Evolutionary conservation across 192 early-diverging fungal genomes (phyloP), one percentile per base, ranked within the genome.

Genomic region (Backusella parvicylindrica): DNA sequence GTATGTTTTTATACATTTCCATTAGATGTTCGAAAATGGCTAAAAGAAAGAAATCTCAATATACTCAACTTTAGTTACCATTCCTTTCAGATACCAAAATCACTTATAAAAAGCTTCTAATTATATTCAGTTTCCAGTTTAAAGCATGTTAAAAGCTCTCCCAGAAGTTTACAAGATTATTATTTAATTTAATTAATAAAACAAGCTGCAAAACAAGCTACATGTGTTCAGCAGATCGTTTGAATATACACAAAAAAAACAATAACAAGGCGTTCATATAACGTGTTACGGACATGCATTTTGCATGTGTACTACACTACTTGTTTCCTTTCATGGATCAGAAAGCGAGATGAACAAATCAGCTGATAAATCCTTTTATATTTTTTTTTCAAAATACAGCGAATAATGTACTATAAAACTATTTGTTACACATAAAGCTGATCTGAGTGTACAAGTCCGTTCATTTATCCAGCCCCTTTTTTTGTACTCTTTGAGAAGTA

Each of bases 391-490:
- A 60, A 60, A 60, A 28, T 60, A 60, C 21, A 60, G 23, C 53
- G 53, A 60, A 60, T 60, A n/a, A 28, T 28, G 4, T 47, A 28
- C 11, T 56, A 1, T 3, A 56, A 13, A 11, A 28, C 2, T 60
- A 2, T 60, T 60, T 60, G 53, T 60, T 28, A 60, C 53, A 56
- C 53, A 28, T n/a, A 60, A 0, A 60, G 53, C 2, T 60, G 53
- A 60, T 60, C 53, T 60, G 23, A 60, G 53, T 60, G 53, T 28
- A 60, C 53, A 60, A 12, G 53, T 60, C 53, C 23, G 53, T 60
- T 60, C 53, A 60, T 60, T 60, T 60, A 23, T 60, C 26, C 26
- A 60, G 53, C 53, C 53, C 53, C 53, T 60, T 60, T 60, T 56
- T 26, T 28, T 60, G 26, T 28, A 28, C 53, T 60, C 26, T 26